Evolutionary conservation across 1,139 yeast genomes (phyloP), one percentile per base, ranked within the genome.

Genomic region (Yamadazyma spencermartinsiae): DNA sequence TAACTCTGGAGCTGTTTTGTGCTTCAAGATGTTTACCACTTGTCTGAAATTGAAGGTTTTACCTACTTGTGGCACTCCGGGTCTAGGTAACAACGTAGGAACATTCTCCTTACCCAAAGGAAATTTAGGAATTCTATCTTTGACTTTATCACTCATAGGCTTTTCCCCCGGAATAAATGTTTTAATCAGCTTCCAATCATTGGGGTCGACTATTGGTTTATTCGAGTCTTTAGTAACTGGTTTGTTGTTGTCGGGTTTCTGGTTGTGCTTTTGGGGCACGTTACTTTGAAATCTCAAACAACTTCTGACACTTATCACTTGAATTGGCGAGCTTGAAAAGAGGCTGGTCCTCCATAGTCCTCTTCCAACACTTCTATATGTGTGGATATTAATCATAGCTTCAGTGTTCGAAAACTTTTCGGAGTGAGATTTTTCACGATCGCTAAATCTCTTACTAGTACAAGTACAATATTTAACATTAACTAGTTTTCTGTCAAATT

Each of bases 11-110:
- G 74, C 72, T 7, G 62, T 64, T 49, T 80, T 79, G 35, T 67
- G 63, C 43, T 76, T 68, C 42, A 87, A 63, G n/a, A 78, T 73
- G 42, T 74, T 74, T 49, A 84, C 67, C 60, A 86, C 81, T 54
- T 82, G 84, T 16, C 79, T 67, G 50, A 86, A 78, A 4, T 82
- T 69, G 52, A 77, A 63, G 31, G 64, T 54, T 17, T 45, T 70
- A 1, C 86, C 82, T 2, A 82, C 86, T 33, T 79, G 74, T 4
- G 95, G 95, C 3, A 81, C 85, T 2, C 82, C 85, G 1, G 86
- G 86, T 36, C 80, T 67, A 4, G 94, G 95, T 26, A 85, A 65
- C 29, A 86, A 66, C 0, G 89, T 79, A 1, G 90, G 87, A 4
- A 79, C 76, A 14, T 73, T 67, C 48, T 82, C 90, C 49, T 79